Percentiles rank a stretch among this genome's conserved stretches.
Conservation (phyloP, 2,329 filamentous ascomycete genomes). For the Aureobasidium sp. region DNA sequence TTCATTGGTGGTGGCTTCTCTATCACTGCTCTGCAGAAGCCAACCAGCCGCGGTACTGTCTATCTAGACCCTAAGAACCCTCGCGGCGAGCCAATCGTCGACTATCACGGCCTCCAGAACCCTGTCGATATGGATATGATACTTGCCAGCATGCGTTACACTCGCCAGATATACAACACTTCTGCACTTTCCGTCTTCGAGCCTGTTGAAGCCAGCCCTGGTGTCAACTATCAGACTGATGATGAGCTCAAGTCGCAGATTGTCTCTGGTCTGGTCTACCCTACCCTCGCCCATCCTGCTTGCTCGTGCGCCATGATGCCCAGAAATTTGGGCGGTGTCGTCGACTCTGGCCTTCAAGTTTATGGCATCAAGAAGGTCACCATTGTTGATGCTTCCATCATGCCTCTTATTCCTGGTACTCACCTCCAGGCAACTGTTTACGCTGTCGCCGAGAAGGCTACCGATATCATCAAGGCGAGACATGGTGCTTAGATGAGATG, state of each 20-base stretch:
- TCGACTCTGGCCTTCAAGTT: slow-evolving; percentile 25
- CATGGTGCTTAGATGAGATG: slow-evolving; percentile 26
- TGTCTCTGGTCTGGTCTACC: slow-evolving; percentile 14
- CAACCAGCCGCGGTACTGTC: slow-evolving; percentile 29
- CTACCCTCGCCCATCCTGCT: slow-evolving; percentile 26
- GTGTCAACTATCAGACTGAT: slow-evolving; percentile 17
- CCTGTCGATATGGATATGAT: slow-evolving; percentile 31
- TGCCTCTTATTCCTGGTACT: slow-evolving; percentile 27
- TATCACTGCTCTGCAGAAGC: slow-evolving; percentile 26
- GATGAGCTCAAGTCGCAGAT: slow-evolving; percentile 19
- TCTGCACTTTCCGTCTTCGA: slow-evolving; percentile 26
- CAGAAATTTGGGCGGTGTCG: slow-evolving; percentile 27
- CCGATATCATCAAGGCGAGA: slow-evolving; percentile 21
- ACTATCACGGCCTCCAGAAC: slow-evolving; percentile 34
- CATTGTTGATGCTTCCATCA: slow-evolving; percentile 29
- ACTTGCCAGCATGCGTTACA: slow-evolving; percentile 28
- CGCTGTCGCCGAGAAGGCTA: slow-evolving; percentile 30
- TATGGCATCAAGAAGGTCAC: slow-evolving; percentile 29
- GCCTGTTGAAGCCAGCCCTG: slow-evolving; percentile 27
- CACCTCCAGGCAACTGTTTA: slow-evolving; percentile 31
- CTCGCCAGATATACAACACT: slow-evolving; percentile 27
- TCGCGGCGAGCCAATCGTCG: slow-evolving; percentile 28
- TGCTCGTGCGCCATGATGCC: slow-evolving; percentile 29
- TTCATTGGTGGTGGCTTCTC: slow-evolving; percentile 25
- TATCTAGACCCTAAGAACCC: slow-evolving; percentile 27